Base-by-base conservation (phyloP, 164 flowering plant species). In the Protea cynaroides region DNA sequence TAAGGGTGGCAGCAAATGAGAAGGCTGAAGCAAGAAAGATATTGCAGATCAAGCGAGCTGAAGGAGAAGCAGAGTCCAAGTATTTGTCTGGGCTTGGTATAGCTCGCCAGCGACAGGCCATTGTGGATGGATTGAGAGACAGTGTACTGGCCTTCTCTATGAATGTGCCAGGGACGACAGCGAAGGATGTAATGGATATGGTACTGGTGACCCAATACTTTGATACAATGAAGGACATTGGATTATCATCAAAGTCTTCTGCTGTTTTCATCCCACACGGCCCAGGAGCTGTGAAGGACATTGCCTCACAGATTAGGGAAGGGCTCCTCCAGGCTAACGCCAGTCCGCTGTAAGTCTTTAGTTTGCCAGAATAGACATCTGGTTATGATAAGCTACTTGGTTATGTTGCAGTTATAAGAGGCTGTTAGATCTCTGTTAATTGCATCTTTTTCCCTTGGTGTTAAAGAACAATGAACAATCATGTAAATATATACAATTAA, bases 21-120 rank as follows among this genome's bases (percentile, higher is more conserved):
- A 89, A 83, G 81, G 96, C 96, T 8, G 96, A 89, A 73, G 92
- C 90, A 23, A 92, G 87, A 76, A 87, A 89, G 77, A 85, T 87
- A 47, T 47, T 87, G 72, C 92, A 87, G 78, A 87, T 89, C 37
- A 89, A 89, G 80, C 70, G 83, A 56, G 96, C 92, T 0, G 96
- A 87, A 62, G 92, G 92, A 74, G 91, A 89, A 1, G 92, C 96
- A 0, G 96, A 89, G 70, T 71, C 92, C 14, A 87, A 87, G 65
- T 89, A 85, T 65, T 76, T 89, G 21, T 68, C 90, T 18, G 96
- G 96, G 15, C 72, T 89, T 47, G 96, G 96, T 9, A 78, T 89
- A 58, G 90, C 96, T 29, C 74, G 92, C 25, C 96, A 89, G 77
- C 81, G 96, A 24, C 96, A 89, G 68, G 96, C 96, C 62, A 89